Evolutionary conservation across 805 yeast species (phyloP).

Genomic region (Clavispora santaluciae): DNA sequence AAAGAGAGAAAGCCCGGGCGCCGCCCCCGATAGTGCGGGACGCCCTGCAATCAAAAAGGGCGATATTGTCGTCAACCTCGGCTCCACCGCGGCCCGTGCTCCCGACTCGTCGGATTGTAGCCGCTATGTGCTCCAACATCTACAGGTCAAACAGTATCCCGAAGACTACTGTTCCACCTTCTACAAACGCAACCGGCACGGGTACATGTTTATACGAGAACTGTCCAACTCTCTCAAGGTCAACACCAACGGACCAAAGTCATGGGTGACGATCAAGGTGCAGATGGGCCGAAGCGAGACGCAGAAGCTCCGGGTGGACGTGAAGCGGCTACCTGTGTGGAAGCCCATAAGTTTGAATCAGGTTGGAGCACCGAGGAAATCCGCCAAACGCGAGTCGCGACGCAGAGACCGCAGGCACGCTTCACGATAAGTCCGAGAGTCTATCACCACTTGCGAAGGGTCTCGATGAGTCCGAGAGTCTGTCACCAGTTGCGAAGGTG

Average conservation of each 20-base stretch:
- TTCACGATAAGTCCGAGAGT: too few relatives aligned
- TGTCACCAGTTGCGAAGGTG: too few relatives aligned
- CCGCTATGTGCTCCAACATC: neutral
- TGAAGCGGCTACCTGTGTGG: conserved; percentile 23
- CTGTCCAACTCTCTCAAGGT: conserved; percentile 25
- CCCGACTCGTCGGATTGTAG: neutral
- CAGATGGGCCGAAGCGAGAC: conserved; percentile 10
- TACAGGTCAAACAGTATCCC: conserved; percentile 6
- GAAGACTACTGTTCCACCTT: conserved; percentile 30
- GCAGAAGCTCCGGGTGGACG: conserved; percentile 20
- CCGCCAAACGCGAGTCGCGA: neutral
- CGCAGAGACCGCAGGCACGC: neutral
- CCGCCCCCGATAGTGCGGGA: neutral
- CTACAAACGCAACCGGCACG: conserved; percentile 28
- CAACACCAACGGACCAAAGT: conserved; percentile 19
- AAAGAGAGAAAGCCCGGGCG: neutral
- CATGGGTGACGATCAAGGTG: conserved; percentile 24
- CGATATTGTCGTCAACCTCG: neutral
- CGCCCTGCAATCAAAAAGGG: neutral
- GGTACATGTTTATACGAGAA: conserved; percentile 34
- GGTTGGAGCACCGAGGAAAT: neutral
- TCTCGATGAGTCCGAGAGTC: too few relatives aligned
- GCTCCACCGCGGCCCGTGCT: neutral
- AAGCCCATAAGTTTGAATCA: conserved; percentile 17
- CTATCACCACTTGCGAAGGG: too few relatives aligned